Evolutionary conservation across 371 early-diverging fungal species (phyloP).

Genomic region (Apophysomyces ossiformis): DNA sequence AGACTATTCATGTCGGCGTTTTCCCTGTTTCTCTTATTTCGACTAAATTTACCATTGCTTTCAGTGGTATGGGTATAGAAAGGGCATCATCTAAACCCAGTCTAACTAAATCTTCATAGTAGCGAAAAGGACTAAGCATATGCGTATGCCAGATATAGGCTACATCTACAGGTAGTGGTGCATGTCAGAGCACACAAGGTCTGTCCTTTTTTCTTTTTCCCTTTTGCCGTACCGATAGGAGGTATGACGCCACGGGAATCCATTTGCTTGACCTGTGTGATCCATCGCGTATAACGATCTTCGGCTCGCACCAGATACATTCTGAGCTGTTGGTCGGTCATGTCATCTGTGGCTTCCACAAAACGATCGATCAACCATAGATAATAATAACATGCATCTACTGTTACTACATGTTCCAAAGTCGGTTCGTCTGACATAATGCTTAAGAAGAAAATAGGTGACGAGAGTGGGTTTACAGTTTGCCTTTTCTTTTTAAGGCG

Average conservation of each 20-base stretch:
- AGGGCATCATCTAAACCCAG: constrained; percentile 12
- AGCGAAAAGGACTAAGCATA: constrained; percentile 47
- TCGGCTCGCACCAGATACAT: constrained; percentile 19
- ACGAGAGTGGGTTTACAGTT: too few relatives aligned
- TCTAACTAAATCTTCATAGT: constrained; percentile 43
- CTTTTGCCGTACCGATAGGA: neutral
- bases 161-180: constrained; percentile 29
- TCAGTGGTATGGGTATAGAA: constrained; percentile 9
- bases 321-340: neutral
- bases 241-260: neutral
- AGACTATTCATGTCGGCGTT: neutral
- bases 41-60: neutral
- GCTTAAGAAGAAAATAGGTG: too few relatives aligned
- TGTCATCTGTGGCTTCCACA: neutral
- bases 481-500: too few relatives aligned
- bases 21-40: neutral
- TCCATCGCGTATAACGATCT: constrained; percentile 14
- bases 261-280: neutral
- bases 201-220: neutral
- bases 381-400: constrained; percentile 18
- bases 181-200: constrained; percentile 5
- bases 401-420: constrained; percentile 16
- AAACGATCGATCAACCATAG: constrained; percentile 23
- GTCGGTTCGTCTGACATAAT: neutral
- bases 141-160: constrained; percentile 50